Base-by-base conservation (phyloP, 495 filamentous ascomycete species). In the Penicillium parvum region DNA sequence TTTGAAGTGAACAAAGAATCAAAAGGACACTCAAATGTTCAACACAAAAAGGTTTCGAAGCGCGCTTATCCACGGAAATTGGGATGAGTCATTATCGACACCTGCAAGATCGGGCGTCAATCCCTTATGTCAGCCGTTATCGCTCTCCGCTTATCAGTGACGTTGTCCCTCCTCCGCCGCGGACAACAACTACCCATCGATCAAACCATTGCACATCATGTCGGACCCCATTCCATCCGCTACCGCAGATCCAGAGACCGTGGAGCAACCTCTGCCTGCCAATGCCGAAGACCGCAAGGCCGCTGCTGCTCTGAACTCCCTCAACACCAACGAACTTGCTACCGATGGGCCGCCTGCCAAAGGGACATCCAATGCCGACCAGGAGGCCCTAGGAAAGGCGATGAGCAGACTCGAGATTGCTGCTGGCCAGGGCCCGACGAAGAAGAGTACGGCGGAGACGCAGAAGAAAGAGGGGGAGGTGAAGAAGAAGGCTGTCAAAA, bases 251-350 rank as follows among this genome's bases (percentile, higher is more conserved):
- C 61, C 77, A 17, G 83, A 87, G 47, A 53, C 75, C 32, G 73
- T 82, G 16, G 58, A 55, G 0, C 75, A 78, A 28, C 65, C 77
- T 30, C 65, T 78, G 17, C 79, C 84, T 30, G 69, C 82, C 28
- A 81, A 77, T 40, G 85, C 88, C 48, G 88, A 94, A 66, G 90
- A 92, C 69, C 86, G 88, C 63, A 95, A 92, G 67, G 86, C 90
- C 15, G 88, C 88, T 43, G 88, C 86, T 18, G 90, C 90, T 12
- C 81, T 95, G 53, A 82, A 79, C 47, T 79, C 81, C 41, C 83
- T 95, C 40, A 83, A 90, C 51, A 63, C 76, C 18, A 82, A 81
- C 42, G 85, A 84, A 38, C 58, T 67, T 29, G 45, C 38, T 8
- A 30, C 58, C 26, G 72, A 77, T 5, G 68, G 70, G n/a, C 58